Base-by-base conservation (phyloP, 2,329 filamentous ascomycete genomes). In the Arthroderma sp. region DNA sequence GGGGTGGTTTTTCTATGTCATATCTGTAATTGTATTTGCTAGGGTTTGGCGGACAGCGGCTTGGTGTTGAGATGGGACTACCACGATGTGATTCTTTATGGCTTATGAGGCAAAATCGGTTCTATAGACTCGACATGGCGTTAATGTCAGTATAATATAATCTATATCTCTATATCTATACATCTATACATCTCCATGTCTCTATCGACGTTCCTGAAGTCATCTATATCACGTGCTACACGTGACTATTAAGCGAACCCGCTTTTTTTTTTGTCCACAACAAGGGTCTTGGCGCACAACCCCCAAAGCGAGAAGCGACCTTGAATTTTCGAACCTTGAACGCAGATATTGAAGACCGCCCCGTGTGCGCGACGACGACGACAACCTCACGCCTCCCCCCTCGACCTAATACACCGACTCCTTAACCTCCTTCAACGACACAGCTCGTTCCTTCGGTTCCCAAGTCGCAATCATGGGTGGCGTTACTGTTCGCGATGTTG, bases 401-500 rank as follows among this genome's bases (percentile, higher is more conserved):
- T 41, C 55, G 28, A 3, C 28, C 28, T 58, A 38, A 19, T 68
- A 65, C 66, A 64, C 66, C 68, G 68, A 66, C 65, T 70, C 65
- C 64, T 65, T 65, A 62, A 63, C 63, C 62, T 60, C 60, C 54
- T 58, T 61, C 64, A 61, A 62, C 64, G 64, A 65, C 65, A 66
- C 64, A 49, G 44, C 21, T 49, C 21, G 47, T 65, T 66, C 54
- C 60, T 43, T 55, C 55, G 57, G 56, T 62, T 60, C 57, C 59
- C n/a, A 59, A 69, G 66, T 70, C 76, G 78, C 76, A 76, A 83
- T 75, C 72, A 84, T 84, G 82, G 78, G 79, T 75, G 81, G 82
- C 74, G 81, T 84, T 73, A 79, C 76, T 70, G 82, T 84, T 76
- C 80, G 81, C 73, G 81, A 84, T 78, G 81, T 84, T 73, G 79